phyloP scores from a whole-genome alignment of 176 grass and related monocot genomes.

The Cymbopogon citratus region DNA sequence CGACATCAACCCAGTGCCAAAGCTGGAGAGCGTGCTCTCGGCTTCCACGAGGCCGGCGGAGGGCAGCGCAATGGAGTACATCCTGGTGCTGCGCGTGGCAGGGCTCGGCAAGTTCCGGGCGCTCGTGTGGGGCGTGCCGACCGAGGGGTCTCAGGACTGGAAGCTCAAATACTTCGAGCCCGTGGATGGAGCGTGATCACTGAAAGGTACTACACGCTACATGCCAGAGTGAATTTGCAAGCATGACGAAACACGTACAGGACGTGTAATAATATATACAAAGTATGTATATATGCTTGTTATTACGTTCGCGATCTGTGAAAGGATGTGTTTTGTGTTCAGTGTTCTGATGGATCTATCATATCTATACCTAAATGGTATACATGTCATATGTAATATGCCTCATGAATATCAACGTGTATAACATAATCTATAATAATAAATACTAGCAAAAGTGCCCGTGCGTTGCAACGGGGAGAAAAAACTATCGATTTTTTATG shows the following conservation, averaged over 20 bases:
- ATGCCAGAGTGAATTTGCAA: background rate
- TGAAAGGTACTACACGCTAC: background rate
- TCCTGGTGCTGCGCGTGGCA: conserved; percentile 19
- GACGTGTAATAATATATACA: too few relatives aligned
- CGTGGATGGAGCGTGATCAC: background rate
- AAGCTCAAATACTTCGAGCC: conserved; percentile 31
- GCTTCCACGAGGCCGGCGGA: background rate
- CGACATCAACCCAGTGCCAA: conserved; percentile 3
- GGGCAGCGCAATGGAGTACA: conserved; percentile 11
- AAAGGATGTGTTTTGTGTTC: too few relatives aligned
- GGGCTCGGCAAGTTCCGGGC: conserved; percentile 18
- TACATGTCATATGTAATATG: too few relatives aligned
- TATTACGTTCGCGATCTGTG: too few relatives aligned
- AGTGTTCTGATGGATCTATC: too few relatives aligned
- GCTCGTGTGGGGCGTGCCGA: conserved; percentile 30
- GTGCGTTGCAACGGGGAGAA: too few relatives aligned
- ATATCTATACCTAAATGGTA: too few relatives aligned
- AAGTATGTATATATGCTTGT: background rate
- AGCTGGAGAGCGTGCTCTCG: conserved; percentile 21
- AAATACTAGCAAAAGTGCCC: too few relatives aligned
- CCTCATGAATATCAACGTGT: too few relatives aligned
- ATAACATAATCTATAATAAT: too few relatives aligned
- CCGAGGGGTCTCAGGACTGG: conserved; percentile 11
- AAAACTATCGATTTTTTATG: too few relatives aligned
- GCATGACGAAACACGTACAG: background rate